Evolutionary conservation across 2,329 filamentous ascomycete species (phyloP), one percentile per base, ranked within the genome.

Genomic region (Byssothecium circinans): DNA sequence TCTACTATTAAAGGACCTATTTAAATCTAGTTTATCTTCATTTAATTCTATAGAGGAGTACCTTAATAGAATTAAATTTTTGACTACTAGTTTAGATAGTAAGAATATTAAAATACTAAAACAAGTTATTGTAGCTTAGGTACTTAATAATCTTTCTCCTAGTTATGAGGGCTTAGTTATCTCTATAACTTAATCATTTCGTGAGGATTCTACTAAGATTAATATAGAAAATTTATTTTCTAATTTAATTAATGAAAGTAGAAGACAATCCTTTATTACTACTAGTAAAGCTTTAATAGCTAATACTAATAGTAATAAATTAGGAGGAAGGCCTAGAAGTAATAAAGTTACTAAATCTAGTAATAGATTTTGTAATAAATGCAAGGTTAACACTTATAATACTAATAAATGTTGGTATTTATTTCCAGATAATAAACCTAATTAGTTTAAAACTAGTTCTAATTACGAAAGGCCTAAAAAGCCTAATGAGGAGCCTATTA

Each of bases 171-270:
- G 30, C 7, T 43, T 43, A 22, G 35, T 43, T 35, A 43, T 19
- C 7, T 35, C 8, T 19, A 29, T 43, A 22, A 43, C 30, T 17
- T 19, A 43, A 25, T 34, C 20, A 20, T 43, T 35, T 35, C n/a
- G 41, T 5, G 20, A 43, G 12, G 18, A 43, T 20, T 43, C 29
- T 23, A 20, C n/a, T 14, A 35, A 34, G n/a, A 43, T 43, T 35
- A 43, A 35, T 6, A 20, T 43, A 43, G 27, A 43, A 2, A 35
- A 19, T 17, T 10, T 43, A 23, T 43, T 43, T 35, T 43, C 30
- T 43, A 43, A 43, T 34, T 43, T 43, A 43, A 22, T 43, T 20
- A 19, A 35, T 25, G 20, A 35, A 43, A 27, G 25, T 11, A 27
- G 25, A 27, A 27, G 25, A 27, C 5, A 41, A 41, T 29, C 25